A percentile compares a stretch with the other conserved stretches of the same genome.
phyloP scores from a whole-genome alignment of 805 yeast genomes.

The Cyberlindnera misumaiensis region DNA sequence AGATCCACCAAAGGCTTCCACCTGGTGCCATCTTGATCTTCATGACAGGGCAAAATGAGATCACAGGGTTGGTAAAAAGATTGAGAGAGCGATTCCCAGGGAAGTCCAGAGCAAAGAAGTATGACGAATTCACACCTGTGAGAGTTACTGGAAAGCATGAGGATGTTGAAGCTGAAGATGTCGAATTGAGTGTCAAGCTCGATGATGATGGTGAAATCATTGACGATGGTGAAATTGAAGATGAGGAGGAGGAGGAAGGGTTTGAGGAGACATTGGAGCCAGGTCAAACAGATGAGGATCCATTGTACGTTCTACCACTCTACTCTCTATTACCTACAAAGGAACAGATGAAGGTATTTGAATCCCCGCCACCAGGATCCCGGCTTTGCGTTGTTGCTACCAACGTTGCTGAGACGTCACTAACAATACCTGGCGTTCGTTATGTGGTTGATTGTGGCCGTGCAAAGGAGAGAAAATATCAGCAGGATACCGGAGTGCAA shows the following conservation, averaged over 20 bases:
- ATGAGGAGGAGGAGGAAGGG: slow-evolving; percentile 43
- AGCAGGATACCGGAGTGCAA: slow-evolving; percentile 84
- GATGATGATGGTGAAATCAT: slow-evolving; percentile 27
- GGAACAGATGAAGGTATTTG: slow-evolving; percentile 91
- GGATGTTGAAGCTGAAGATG: slow-evolving; percentile 80
- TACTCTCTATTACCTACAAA: slow-evolving; percentile 90
- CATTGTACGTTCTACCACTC: slow-evolving; percentile 83
- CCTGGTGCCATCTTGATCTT: slow-evolving; percentile 92
- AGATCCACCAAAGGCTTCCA: slow-evolving; percentile 81
- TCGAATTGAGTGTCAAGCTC: slow-evolving; percentile 58
- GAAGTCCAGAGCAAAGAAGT: slow-evolving; percentile 14
- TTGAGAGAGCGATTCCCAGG: slow-evolving; percentile 66
- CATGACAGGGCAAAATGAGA: slow-evolving; percentile 93
- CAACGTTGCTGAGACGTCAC: slow-evolving; percentile 94
- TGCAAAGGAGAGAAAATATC: slow-evolving; percentile 78
- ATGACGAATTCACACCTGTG: slow-evolving; percentile 35
- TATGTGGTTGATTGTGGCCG: slow-evolving; percentile 96
- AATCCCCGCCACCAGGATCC: slow-evolving; percentile 76
- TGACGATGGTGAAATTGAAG: slow-evolving; percentile 31
- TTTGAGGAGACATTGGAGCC: slow-evolving; percentile 65
- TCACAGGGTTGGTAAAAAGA: slow-evolving; percentile 63
- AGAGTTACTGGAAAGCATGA: slow-evolving; percentile 51
- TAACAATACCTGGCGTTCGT: slow-evolving; percentile 91
- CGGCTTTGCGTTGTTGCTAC: slow-evolving; percentile 93
- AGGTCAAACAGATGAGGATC: slow-evolving; percentile 67